Conservation (phyloP, 2,329 filamentous ascomycete genomes). For the Lomentospora prolificans region DNA sequence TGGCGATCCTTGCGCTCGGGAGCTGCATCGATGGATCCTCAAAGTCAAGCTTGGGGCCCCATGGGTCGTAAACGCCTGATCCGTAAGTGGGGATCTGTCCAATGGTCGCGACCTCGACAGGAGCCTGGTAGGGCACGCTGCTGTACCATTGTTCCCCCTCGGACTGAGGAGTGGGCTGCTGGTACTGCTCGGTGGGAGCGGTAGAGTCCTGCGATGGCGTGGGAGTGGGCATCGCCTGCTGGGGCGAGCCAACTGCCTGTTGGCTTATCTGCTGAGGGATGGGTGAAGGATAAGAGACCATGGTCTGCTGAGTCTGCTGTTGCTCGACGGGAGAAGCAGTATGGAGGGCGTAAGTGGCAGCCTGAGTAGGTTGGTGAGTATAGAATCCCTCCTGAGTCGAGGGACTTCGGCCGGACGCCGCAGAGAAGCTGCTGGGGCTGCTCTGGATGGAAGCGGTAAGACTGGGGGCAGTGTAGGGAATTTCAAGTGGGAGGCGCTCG, state of each 20-base stretch:
- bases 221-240: slow-evolving; percentile 26
- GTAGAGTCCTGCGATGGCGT: slow-evolving; percentile 17
- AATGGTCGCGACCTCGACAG: slow-evolving; percentile 42
- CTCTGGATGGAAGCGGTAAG: slow-evolving; percentile 44
- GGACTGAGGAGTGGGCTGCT: slow-evolving; percentile 27
- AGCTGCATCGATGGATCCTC: slow-evolving; percentile 49
- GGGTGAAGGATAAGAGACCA: slow-evolving; percentile 27
- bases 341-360: slow-evolving; percentile 38
- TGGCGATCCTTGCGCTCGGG: slow-evolving; percentile 48
- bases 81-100: slow-evolving; percentile 40
- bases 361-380: slow-evolving; percentile 41
- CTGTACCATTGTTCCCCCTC: slow-evolving; percentile 44
- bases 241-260: slow-evolving; percentile 23
- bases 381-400: slow-evolving; percentile 46
- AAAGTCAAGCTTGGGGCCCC: slow-evolving; percentile 46
- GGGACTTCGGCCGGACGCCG: slow-evolving; percentile 43
- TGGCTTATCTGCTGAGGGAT: slow-evolving; percentile 26
- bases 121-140: slow-evolving; percentile 40
- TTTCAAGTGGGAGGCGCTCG: slow-evolving; percentile 36
- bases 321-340: slow-evolving; percentile 37
- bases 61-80: slow-evolving; percentile 41
- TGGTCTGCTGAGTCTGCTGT: slow-evolving; percentile 23
- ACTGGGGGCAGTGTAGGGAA: slow-evolving; percentile 38
- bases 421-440: slow-evolving; percentile 49
- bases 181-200: slow-evolving; percentile 22